phyloP scores from a whole-genome alignment of 202 grass and related monocot species.

The Panicum hallii region DNA sequence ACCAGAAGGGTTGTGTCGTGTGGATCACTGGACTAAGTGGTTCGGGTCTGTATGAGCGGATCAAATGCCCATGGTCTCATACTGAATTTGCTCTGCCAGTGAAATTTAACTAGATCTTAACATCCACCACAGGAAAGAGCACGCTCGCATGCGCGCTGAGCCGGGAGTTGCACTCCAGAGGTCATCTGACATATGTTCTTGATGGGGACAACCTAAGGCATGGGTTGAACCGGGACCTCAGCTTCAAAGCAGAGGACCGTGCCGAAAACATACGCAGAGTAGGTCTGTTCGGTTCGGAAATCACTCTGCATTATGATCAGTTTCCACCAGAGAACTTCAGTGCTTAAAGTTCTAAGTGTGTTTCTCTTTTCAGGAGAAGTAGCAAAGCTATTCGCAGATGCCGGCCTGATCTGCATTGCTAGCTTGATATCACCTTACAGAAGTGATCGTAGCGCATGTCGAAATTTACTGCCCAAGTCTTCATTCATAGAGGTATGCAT shows the following conservation, averaged over 20 bases:
- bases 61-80: neutral
- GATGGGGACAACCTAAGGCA: conserved; percentile 96
- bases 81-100: neutral
- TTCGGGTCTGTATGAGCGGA: conserved; percentile 62
- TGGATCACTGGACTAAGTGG: conserved; percentile 93
- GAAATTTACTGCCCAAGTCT: conserved; percentile 64
- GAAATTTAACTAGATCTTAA: neutral
- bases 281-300: conserved; percentile 51
- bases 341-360: neutral
- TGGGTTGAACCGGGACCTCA: conserved; percentile 79
- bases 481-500: conserved; percentile 79
- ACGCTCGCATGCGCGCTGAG: conserved; percentile 79
- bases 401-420: conserved; percentile 87
- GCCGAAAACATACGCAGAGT: conserved; percentile 94
- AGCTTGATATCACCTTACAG: conserved; percentile 89
- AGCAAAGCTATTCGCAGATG: conserved; percentile 90
- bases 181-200: conserved; percentile 76
- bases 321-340: neutral
- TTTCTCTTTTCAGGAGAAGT: conserved; percentile 65
- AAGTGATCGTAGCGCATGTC: conserved; percentile 72
- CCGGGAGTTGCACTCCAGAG: conserved; percentile 64
- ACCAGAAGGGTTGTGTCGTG: conserved; percentile 80
- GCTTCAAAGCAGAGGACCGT: conserved; percentile 77
- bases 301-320: neutral
- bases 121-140: conserved; percentile 67